These are phyloP conservation scores for Paramecium sexaurelia DNA, from an alignment of 73 alveolate genomes.

Conservation along the genomic window DNA sequence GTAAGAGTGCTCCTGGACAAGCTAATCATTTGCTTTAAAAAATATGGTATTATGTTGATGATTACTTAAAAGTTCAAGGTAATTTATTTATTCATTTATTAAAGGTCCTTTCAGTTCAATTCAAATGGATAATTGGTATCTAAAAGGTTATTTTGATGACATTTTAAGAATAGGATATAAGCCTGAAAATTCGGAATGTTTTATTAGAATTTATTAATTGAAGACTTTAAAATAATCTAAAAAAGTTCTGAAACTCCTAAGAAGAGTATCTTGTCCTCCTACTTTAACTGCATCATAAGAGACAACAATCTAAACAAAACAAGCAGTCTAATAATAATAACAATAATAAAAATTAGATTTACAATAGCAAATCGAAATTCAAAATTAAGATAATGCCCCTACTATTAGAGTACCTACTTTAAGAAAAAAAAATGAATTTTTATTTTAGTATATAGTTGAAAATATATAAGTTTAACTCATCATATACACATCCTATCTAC, in stretches of 20 bases:
- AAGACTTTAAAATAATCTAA: not conserved
- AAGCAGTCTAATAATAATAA: not conserved
- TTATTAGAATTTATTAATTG: slow-evolving; percentile 13
- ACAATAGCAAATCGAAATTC: not conserved
- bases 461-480: not conserved
- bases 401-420: not conserved
- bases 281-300: not conserved
- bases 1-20: not conserved
- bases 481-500: no score
- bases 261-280: slow-evolving; percentile 26
- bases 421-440: not conserved
- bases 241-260: not conserved
- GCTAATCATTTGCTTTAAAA: not conserved
- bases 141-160: slow-evolving; percentile 48
- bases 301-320: not conserved
- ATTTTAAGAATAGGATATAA: not conserved
- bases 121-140: slow-evolving; percentile 54
- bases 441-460: not conserved
- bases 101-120: slow-evolving; percentile 25
- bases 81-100: not conserved
- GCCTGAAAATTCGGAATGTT: not conserved
- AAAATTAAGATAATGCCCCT: not conserved
- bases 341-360: not conserved
- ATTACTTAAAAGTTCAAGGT: slow-evolving; percentile 28
- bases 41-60: slow-evolving; percentile 57